Conservation (phyloP, 768 basidiomycete species). For the Lactarius psammicola region DNA sequence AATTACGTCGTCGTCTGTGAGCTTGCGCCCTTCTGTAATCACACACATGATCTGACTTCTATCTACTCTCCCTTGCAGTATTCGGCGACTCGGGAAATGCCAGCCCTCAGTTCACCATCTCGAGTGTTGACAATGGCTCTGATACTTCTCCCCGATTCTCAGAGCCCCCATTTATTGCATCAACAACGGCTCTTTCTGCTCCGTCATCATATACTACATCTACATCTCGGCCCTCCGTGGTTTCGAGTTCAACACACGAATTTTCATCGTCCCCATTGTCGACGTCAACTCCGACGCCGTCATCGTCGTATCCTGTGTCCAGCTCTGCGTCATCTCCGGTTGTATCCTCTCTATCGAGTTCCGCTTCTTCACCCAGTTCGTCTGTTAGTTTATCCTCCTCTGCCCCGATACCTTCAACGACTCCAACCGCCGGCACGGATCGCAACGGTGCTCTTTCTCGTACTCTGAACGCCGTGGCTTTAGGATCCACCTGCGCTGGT, state of each 20-base stretch:
- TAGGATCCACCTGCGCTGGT: neutral
- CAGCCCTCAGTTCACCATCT: slow-evolving; percentile 24
- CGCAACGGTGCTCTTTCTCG: neutral
- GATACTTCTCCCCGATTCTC: neutral
- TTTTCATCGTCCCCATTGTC: neutral
- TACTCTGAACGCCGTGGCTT: neutral
- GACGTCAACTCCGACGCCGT: neutral
- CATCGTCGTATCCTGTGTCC: no score
- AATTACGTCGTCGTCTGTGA: slow-evolving; percentile 51
- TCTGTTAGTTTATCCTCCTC: neutral
- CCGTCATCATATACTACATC: neutral
- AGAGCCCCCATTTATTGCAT: neutral
- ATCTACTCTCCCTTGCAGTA: slow-evolving; percentile 7
- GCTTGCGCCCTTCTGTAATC: slow-evolving; percentile 8
- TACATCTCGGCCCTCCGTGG: neutral
- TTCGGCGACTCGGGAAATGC: slow-evolving; percentile 24
- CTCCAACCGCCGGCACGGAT: neutral
- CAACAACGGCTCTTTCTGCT: neutral
- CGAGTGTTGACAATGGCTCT: neutral
- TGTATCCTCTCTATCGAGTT: neutral
- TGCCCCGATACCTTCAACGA: neutral
- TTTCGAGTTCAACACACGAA: neutral
- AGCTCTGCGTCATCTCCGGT: neutral
- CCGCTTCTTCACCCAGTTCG: neutral
- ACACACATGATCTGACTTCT: neutral